These are phyloP conservation scores for Cyclaneusma minus DNA, from an alignment of 2,329 filamentous ascomycete genomes.

Conservation along the genomic window DNA sequence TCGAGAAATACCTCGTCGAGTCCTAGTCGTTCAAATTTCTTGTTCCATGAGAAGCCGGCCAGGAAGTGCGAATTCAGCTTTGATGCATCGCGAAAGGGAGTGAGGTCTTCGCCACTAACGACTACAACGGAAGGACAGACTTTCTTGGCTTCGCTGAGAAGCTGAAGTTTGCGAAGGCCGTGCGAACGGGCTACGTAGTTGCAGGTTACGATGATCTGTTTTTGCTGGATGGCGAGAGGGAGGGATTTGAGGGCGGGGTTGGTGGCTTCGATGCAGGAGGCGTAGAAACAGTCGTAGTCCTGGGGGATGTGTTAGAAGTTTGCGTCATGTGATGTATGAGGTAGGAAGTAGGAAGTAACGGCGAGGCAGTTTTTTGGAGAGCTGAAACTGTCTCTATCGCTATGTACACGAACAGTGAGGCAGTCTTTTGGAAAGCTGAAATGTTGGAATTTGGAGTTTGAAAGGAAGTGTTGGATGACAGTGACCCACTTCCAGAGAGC, in stretches of 20 bases:
- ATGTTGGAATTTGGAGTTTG: constrained; percentile 4
- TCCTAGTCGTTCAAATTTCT: constrained; percentile 64
- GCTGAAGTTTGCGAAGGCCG: constrained; percentile 70
- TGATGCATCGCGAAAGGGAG: constrained; percentile 71
- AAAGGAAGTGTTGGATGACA: too few species aligned
- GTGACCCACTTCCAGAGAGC: neutral
- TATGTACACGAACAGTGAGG: neutral
- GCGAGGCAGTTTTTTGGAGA: constrained; percentile 2
- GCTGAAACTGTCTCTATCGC: neutral
- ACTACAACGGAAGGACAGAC: constrained; percentile 74
- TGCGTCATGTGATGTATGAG: constrained; percentile 4
- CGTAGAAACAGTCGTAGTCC: constrained; percentile 90
- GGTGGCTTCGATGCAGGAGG: constrained; percentile 68
- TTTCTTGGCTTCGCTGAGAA: constrained; percentile 65
- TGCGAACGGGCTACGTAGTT: constrained; percentile 76
- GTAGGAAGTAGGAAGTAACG: constrained; percentile 6
- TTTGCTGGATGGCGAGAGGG: constrained; percentile 77
- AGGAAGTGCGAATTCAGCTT: constrained; percentile 67
- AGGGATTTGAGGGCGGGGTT: constrained; percentile 56
- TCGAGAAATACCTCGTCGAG: constrained; percentile 71
- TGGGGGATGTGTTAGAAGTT: constrained; percentile 15
- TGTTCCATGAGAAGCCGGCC: constrained; percentile 60
- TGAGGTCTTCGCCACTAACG: constrained; percentile 74
- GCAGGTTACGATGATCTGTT: constrained; percentile 83
- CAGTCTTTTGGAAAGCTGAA: constrained; percentile 7